A percentile compares a stretch with the other conserved stretches of the same genome.
Evolutionary conservation across 2,329 filamentous ascomycete species (phyloP).

Genomic region (Arthrobotrys iridis): DNA sequence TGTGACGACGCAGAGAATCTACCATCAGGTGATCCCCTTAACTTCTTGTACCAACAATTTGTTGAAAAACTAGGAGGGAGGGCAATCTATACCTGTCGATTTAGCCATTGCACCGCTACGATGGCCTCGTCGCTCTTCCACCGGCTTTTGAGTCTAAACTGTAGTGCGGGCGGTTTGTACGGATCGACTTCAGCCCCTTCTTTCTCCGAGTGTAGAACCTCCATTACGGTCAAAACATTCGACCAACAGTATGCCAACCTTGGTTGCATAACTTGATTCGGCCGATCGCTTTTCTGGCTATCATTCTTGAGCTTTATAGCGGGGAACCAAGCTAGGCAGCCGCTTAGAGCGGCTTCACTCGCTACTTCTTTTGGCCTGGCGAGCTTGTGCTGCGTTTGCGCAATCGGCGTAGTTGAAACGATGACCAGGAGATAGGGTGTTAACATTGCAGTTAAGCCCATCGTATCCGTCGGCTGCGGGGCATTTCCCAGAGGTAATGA

Average conservation of each 20-base stretch:
- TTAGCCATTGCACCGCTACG: constrained; percentile 96
- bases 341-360: constrained; percentile 89
- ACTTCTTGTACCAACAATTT: constrained; percentile 2
- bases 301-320: constrained; percentile 82
- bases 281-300: constrained; percentile 72
- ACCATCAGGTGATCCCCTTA: constrained; percentile 64
- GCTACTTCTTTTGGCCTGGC: constrained; percentile 88
- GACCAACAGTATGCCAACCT: constrained; percentile 99
- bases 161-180: constrained; percentile 79
- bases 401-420: constrained; percentile 94
- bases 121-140: constrained; percentile 97
- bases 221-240: constrained; percentile 91
- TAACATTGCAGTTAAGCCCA: constrained; percentile 93
- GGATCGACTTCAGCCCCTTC: constrained; percentile 71
- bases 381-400: constrained; percentile 95
- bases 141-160: constrained; percentile 82
- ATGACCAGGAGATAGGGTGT: constrained; percentile 96
- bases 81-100: constrained; percentile 63
- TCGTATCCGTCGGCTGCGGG: constrained; percentile 82
- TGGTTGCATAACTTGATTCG: constrained; percentile 76
- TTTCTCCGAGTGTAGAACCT: constrained; percentile 73
- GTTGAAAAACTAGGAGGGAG: neutral
- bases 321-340: constrained; percentile 96
- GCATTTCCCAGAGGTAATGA: constrained; percentile 93
- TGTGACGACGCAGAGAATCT: constrained; percentile 88